Conservation (phyloP, 164 flowering plant genomes). For the Sextonia rubra region DNA sequence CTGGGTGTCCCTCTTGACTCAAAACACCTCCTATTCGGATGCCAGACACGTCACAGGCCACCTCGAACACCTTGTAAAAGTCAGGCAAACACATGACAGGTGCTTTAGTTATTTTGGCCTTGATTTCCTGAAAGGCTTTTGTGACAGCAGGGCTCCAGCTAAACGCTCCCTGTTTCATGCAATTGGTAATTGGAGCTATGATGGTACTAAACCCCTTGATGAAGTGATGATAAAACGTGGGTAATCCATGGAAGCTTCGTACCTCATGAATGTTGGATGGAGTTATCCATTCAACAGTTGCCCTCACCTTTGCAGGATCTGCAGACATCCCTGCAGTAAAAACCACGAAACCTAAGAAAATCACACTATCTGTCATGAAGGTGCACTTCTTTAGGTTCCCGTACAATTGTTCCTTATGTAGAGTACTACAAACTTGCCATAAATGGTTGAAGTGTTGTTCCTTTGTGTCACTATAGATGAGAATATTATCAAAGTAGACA, state of each 20-base stretch:
- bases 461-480: too few relatives aligned
- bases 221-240: background rate
- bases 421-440: too few relatives aligned
- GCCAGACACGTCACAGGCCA: background rate
- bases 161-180: background rate
- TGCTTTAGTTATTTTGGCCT: background rate
- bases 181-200: background rate
- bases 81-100: background rate
- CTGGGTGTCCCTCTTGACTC: background rate
- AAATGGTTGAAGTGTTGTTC: too few relatives aligned
- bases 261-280: background rate
- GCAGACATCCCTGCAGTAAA: background rate
- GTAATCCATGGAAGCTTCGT: background rate
- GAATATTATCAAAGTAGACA: too few relatives aligned
- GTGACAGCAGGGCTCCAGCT: background rate
- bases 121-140: background rate
- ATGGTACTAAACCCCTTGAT: background rate
- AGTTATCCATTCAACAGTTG: background rate
- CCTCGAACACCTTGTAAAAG: background rate
- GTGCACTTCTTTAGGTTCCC: too few relatives aligned
- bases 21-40: background rate
- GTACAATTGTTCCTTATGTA: too few relatives aligned
- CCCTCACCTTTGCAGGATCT: background rate
- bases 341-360: slow-evolving; percentile 3
- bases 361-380: too few relatives aligned